Conservation (phyloP, 2,329 filamentous ascomycete genomes). For the Hymenotorrendiella dingleyae region DNA sequence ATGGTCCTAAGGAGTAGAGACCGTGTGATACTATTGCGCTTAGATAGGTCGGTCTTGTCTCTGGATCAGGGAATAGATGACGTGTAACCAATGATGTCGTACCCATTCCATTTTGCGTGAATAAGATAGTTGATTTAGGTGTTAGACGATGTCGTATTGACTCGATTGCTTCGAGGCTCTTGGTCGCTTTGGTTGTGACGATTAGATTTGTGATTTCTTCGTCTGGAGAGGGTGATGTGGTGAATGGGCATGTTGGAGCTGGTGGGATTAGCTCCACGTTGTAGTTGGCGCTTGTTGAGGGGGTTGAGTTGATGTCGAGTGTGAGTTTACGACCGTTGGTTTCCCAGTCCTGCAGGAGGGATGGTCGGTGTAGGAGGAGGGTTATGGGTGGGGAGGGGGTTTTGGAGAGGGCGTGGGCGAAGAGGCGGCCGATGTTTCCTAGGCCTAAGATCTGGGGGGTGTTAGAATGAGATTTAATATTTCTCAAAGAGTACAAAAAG, state of each 20-base stretch:
- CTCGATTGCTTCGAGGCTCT: conserved; percentile 56
- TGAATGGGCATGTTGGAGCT: neutral
- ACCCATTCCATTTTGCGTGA: conserved; percentile 87
- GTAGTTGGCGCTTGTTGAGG: conserved; percentile 18
- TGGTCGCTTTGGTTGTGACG: conserved; percentile 67
- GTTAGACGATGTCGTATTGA: conserved; percentile 57
- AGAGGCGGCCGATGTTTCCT: conserved; percentile 75
- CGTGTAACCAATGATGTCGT: conserved; percentile 53
- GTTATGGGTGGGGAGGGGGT: conserved; percentile 58
- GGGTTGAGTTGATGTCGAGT: conserved; percentile 18
- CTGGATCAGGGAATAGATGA: conserved; percentile 51
- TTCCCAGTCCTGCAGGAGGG: conserved; percentile 44
- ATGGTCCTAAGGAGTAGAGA: conserved; percentile 44
- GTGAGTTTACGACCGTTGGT: conserved; percentile 12
- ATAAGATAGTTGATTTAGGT: conserved; percentile 64
- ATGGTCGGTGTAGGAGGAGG: conserved; percentile 64
- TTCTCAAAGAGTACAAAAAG: no score
- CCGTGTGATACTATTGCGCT: conserved; percentile 58
- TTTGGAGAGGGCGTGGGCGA: conserved; percentile 64
- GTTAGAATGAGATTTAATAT: no score
- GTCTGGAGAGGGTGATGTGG: no score
- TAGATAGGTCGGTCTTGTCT: conserved; percentile 63
- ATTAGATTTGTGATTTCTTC: conserved; percentile 63
- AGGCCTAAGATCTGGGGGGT: conserved; percentile 48
- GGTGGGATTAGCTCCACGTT: conserved; percentile 15